Evolutionary conservation across 805 yeast genomes (phyloP).

Genomic region (Schizosaccharomyces lindneri): DNA sequence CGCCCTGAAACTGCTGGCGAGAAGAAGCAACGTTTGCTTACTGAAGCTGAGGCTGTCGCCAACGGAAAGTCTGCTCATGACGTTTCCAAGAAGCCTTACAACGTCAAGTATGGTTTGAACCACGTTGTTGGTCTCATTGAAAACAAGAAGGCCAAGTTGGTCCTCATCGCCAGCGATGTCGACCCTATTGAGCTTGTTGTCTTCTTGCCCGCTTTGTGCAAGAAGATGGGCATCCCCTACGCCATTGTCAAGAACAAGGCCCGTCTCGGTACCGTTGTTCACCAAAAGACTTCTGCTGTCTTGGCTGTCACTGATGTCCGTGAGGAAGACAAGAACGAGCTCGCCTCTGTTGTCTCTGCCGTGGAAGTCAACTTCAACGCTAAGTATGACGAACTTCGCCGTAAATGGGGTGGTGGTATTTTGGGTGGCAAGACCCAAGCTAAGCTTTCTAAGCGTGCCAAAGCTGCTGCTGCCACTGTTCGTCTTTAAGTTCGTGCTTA

Average conservation of each 20-base stretch:
- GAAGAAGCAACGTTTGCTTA: slow-evolving; percentile 96
- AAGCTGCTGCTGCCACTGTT: background rate
- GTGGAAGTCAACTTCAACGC: slow-evolving; percentile 80
- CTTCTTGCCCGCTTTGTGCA: slow-evolving; percentile 95
- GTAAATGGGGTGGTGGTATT: slow-evolving; percentile 99
- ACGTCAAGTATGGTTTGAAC: slow-evolving; percentile 94
- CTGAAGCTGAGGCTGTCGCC: slow-evolving; percentile 96
- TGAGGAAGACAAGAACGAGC: slow-evolving; percentile 83
- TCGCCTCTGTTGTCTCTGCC: slow-evolving; percentile 79
- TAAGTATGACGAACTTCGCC: slow-evolving; percentile 86
- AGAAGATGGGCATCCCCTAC: slow-evolving; percentile 98
- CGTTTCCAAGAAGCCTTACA: slow-evolving; percentile 89
- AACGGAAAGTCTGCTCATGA: slow-evolving; percentile 95
- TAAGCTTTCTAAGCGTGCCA: background rate
- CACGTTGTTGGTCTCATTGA: slow-evolving; percentile 92
- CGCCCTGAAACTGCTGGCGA: slow-evolving; percentile 93
- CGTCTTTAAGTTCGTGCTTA: background rate
- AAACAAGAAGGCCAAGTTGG: slow-evolving; percentile 96
- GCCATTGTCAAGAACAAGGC: slow-evolving; percentile 97
- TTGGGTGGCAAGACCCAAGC: slow-evolving; percentile 69
- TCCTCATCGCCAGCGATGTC: slow-evolving; percentile 93
- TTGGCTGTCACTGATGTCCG: slow-evolving; percentile 91
- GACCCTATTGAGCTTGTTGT: slow-evolving; percentile 96
- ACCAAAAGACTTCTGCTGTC: slow-evolving; percentile 91
- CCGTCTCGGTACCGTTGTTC: slow-evolving; percentile 89